Percentiles rank a stretch among this genome's conserved stretches.
These are phyloP conservation scores for Monilinia aucupariae DNA, from an alignment of 2,329 filamentous ascomycete species.

Conservation along the genomic window DNA sequence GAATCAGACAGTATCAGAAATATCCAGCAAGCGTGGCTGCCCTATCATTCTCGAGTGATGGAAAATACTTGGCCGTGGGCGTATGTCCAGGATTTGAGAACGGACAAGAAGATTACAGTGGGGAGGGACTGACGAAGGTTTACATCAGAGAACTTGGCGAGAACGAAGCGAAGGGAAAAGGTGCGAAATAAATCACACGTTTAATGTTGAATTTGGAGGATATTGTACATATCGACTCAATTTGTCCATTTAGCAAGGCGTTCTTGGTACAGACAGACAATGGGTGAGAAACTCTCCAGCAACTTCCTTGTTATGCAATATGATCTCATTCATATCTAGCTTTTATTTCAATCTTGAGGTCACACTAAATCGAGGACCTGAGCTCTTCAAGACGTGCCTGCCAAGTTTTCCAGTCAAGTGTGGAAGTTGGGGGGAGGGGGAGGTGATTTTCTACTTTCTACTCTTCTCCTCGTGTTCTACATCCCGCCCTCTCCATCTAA, in stretches of 20 bases:
- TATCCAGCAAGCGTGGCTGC: constrained; percentile 58
- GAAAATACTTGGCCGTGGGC: constrained; percentile 59
- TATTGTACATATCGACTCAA: not conserved
- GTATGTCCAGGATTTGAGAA: constrained; percentile 66
- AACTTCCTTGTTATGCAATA: not conserved
- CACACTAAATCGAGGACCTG: not conserved
- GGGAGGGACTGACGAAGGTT: constrained; percentile 68
- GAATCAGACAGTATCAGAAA: constrained; percentile 64
- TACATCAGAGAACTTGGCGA: constrained; percentile 80
- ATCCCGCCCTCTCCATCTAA: not conserved
- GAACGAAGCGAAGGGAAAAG: constrained; percentile 59
- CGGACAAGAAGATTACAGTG: constrained; percentile 68
- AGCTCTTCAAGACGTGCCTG: not conserved
- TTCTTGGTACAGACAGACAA: constrained; percentile 17
- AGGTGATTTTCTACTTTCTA: not conserved
- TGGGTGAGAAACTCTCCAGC: not conserved
- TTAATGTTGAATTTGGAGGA: not conserved
- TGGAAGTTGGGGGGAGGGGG: no score
- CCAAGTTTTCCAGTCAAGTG: not conserved
- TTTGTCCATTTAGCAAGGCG: constrained; percentile 21
- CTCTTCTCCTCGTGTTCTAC: not conserved
- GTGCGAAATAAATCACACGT: constrained; percentile 26
- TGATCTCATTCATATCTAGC: not conserved
- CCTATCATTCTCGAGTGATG: constrained; percentile 58
- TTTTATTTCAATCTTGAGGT: not conserved